Evolutionary conservation across 2,329 filamentous ascomycete genomes (phyloP), one percentile per base, ranked within the genome.

Genomic region (Capronia epimyces): DNA sequence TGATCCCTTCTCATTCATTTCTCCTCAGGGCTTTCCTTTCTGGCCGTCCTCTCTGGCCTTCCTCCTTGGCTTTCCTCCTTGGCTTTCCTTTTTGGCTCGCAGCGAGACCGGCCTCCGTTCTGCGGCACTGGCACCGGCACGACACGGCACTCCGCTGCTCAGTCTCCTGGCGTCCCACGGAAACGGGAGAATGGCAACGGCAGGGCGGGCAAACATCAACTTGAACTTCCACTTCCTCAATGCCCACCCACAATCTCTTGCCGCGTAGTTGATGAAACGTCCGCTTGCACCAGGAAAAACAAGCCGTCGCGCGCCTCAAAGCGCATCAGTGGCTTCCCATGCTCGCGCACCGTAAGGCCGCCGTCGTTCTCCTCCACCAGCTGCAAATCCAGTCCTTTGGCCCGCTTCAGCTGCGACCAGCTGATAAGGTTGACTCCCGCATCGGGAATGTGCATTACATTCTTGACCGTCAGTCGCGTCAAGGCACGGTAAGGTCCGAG

Each of bases 391-490:
- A 45, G 24, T 3, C 52, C 53, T 15, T 49, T 49, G 6, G 42
- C 37, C 18, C 40, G 16, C 34, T 57, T 57, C 37, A 57, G 27
- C 43, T 45, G 40, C n/a, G 50, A 53, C 47, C 54, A 54, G 22
- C 41, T 53, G 22, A 57, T 53, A 7, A 54, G 21, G 31, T 57
- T 54, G 29, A 54, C 39, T 13, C 50, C 44, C 10, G 37, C 47
- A 2, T 21, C 27, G n/a, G 50, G 47, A 16, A 51, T 48, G 24
- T 50, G 41, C 16, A 22, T 46, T 20, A 56, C 53, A 21, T 48
- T 34, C 15, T 36, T 34, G 18, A 53, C 20, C 12, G 53, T 55
- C 9, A 55, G 27, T 18, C 40, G 40, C 34, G 46, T 36, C 15
- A 45, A 44, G 7, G 37, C 22, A 7, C 24, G 32, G 13, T 43